Evolutionary conservation across 768 basidiomycete species (phyloP).

Genomic region (Lentinula lateritia): DNA sequence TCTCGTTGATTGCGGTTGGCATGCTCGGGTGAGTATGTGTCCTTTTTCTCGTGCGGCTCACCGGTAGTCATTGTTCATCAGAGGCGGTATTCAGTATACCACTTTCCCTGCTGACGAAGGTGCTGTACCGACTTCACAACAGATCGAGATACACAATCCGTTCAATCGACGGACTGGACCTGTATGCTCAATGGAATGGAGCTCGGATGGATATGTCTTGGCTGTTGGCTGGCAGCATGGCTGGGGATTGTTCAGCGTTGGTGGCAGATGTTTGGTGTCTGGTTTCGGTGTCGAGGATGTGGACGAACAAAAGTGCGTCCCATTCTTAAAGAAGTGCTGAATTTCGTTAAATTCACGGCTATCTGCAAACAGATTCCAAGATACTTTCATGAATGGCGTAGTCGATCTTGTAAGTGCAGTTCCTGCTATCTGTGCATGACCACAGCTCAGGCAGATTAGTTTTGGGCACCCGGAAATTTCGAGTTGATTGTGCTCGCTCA

Average conservation of each 20-base stretch:
- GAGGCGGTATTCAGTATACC: constrained; percentile 63
- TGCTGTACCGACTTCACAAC: constrained; percentile 53
- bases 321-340: not conserved
- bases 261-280: constrained; percentile 81
- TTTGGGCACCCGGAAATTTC: constrained; percentile 92
- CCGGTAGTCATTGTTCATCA: constrained; percentile 18
- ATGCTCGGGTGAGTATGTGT: constrained; percentile 47
- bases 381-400: constrained; percentile 82
- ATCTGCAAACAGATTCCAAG: constrained; percentile 52
- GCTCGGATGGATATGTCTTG: constrained; percentile 90
- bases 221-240: constrained; percentile 89
- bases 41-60: not conserved
- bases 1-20: constrained; percentile 80
- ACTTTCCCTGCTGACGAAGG: constrained; percentile 63
- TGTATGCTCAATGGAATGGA: constrained; percentile 79
- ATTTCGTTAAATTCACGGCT: not conserved
- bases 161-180: constrained; percentile 54
- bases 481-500: constrained; percentile 77
- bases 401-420: constrained; percentile 53
- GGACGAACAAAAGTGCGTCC: constrained; percentile 44
- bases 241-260: constrained; percentile 89
- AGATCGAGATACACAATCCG: constrained; percentile 56
- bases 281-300: constrained; percentile 67
- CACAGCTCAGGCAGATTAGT: constrained; percentile 38
- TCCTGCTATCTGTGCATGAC: not conserved